Percentiles rank a stretch among this genome's conserved stretches.
Conservation (phyloP, 306 rosid genomes). For the Myrica gale region DNA sequence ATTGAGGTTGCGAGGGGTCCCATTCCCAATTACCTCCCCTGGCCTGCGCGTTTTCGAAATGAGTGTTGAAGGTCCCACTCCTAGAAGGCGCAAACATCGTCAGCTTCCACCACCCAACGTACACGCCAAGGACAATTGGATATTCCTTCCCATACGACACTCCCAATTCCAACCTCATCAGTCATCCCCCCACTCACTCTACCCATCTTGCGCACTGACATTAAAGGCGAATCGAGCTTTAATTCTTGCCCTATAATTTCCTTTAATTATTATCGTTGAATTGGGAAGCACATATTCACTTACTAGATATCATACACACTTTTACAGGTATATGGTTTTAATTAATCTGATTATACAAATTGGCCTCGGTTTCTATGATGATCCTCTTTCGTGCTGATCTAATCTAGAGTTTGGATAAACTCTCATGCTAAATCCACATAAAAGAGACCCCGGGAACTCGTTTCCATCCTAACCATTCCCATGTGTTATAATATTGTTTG, state of each 20-base stretch:
- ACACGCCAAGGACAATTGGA: conserved; percentile 62
- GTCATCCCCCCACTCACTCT: neutral
- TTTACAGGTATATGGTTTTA: too few relatives aligned
- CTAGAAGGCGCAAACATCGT: neutral
- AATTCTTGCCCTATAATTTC: too few relatives aligned
- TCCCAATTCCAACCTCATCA: neutral
- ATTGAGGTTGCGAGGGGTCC: conserved; percentile 23
- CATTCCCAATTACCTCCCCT: neutral
- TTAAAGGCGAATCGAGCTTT: too few relatives aligned
- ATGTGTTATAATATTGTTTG: neutral
- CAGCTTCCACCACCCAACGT: conserved; percentile 61
- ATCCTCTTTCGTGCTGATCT: too few relatives aligned
- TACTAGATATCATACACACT: too few relatives aligned
- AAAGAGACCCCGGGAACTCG: neutral
- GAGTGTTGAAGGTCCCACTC: conserved; percentile 18
- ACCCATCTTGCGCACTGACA: neutral
- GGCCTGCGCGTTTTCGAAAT: conserved; percentile 26
- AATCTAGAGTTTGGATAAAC: too few relatives aligned
- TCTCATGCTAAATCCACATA: too few relatives aligned
- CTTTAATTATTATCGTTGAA: too few relatives aligned
- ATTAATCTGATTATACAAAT: too few relatives aligned
- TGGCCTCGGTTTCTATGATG: too few relatives aligned
- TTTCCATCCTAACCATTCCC: neutral
- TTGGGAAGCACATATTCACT: too few relatives aligned
- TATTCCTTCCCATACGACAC: conserved; percentile 25